Base-by-base conservation (phyloP, 306 rosid species). In the Alnus glutinosa region DNA sequence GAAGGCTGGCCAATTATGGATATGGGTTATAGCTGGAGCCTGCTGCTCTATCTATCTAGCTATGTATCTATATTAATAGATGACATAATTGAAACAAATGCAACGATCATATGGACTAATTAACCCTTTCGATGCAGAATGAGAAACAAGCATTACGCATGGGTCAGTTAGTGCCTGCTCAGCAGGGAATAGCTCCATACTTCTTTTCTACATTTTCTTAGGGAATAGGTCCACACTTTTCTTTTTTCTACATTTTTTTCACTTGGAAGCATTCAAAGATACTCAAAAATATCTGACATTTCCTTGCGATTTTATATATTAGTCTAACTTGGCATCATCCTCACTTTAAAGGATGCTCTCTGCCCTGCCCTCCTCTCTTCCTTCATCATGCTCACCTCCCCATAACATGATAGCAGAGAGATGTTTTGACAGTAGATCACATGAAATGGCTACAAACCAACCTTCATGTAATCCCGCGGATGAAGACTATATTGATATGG, bases 401-500 rank as follows among this genome's bases (percentile, higher is more conserved):
- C 91, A 90, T 86, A 84, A 90, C 87, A 34, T 2, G 37, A 23
- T 23, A 23, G 28, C 28, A 23, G 28, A 23, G 28, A 23, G 28
- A 81, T 71, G 73, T 36, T 75, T 67, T 72, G 86, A 72, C 54
- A 71, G 64, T 42, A 30, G 68, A 37, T 91, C 87, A 83, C 79
- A 82, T 87, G 89, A 85, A 55, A 89, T 89, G 89, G 88, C 85
- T 78, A 85, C 85, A 76, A 82, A 75, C 77, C 83, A 87, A 83
- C 71, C 78, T 54, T 85, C 92, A 81, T 13, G 61, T 73, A 76
- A 82, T 73, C 87, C 62, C 67, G 82, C 79, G n/a, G 87, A 93
- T 83, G 99, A 91, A 77, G 98, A 93, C 57, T 96, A 88, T 86
- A 96, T 96, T 74, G 94, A 96, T 66, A 93, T 96, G 91, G 99